Evolutionary conservation across 441 rosid genomes (phyloP), one percentile per base, ranked within the genome.

Genomic region (Euphorbia celastroides): DNA sequence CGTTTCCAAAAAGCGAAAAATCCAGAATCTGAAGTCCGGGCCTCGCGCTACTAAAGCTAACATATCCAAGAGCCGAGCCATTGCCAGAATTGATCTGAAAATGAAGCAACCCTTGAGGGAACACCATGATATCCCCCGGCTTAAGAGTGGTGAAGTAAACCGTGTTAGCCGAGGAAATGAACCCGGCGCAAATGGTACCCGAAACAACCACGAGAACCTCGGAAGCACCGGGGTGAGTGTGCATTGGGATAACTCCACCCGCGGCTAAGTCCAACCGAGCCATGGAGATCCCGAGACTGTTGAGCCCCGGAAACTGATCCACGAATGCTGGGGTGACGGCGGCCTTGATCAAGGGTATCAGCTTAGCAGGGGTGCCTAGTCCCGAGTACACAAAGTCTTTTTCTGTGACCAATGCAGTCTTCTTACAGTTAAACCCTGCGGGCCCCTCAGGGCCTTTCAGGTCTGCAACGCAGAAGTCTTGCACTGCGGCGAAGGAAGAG

Each of bases 381-480:
- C 7, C 11, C 5, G 44, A 38, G 44, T 38, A 38, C 1, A 38
- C 44, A 9, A 38, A 38, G 12, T 38, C 7, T 9, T 38, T 38
- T 38, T 3, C 44, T 3, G 44, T 3, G 1, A 38, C 44, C 12
- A 14, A 38, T 4, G 44, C 1, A 1, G 5, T 2, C 1, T 38
- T 38, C 11, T 38, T 38, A 14, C 44, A 38, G 44, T 38, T 3
- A 14, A 38, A 38, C 12, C 44, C 44, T 38, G 44, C 11, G 11
- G 44, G 44, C 13, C 44, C 11, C 12, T 38, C 44, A 9, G 93
- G 94, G 97, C 60, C 79, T 68, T 25, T 84, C 83, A 4, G 92
- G 75, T 87, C 85, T n/a, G 78, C 94, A 2, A 92, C 96, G 20
- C 96, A 89, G 74, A 87, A 89, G 73, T 92, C 96, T 41, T 75